These are phyloP conservation scores for Ophioceras dolichostomum DNA, from an alignment of 2,329 filamentous ascomycete genomes.

Conservation along the genomic window DNA sequence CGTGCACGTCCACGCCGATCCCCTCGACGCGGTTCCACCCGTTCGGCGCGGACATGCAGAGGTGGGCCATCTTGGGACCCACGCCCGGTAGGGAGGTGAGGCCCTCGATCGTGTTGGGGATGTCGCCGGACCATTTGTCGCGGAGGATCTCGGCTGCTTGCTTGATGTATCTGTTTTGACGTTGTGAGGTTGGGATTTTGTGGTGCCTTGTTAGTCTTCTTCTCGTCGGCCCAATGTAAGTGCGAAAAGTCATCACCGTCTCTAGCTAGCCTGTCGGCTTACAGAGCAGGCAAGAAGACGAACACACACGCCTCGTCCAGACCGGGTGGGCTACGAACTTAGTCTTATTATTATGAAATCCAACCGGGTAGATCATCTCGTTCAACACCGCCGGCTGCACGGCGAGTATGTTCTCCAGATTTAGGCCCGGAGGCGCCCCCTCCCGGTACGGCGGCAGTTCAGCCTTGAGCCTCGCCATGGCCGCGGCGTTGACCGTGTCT, in stretches of 20 bases:
- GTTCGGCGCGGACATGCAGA: slow-evolving; percentile 61
- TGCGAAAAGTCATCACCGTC: too few species aligned
- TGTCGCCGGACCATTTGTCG: slow-evolving; percentile 60
- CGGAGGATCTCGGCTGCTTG: slow-evolving; percentile 59
- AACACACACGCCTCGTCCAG: too few species aligned
- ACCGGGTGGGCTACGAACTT: slow-evolving; percentile 33
- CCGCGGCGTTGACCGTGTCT: slow-evolving; percentile 77
- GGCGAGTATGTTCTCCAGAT: slow-evolving; percentile 63
- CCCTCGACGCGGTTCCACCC: slow-evolving; percentile 54
- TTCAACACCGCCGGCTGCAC: slow-evolving; percentile 56
- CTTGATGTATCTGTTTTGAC: slow-evolving; percentile 51
- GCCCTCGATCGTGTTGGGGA: slow-evolving; percentile 65
- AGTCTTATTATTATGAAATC: slow-evolving; percentile 93
- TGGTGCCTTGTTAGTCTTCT: too few species aligned
- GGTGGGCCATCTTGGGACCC: slow-evolving; percentile 88
- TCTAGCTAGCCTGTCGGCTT: neutral
- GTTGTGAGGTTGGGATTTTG: too few species aligned
- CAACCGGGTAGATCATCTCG: slow-evolving; percentile 68
- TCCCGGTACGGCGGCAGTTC: slow-evolving; percentile 46
- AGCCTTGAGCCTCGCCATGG: slow-evolving; percentile 67
- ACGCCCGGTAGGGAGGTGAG: slow-evolving; percentile 73
- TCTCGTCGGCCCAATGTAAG: neutral
- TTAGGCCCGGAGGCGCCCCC: slow-evolving; percentile 43
- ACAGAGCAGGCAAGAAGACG: neutral
- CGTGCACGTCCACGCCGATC: slow-evolving; percentile 90